phyloP scores from a whole-genome alignment of 2,329 filamentous ascomycete genomes.

The Arthrobotrys sinensis region DNA sequence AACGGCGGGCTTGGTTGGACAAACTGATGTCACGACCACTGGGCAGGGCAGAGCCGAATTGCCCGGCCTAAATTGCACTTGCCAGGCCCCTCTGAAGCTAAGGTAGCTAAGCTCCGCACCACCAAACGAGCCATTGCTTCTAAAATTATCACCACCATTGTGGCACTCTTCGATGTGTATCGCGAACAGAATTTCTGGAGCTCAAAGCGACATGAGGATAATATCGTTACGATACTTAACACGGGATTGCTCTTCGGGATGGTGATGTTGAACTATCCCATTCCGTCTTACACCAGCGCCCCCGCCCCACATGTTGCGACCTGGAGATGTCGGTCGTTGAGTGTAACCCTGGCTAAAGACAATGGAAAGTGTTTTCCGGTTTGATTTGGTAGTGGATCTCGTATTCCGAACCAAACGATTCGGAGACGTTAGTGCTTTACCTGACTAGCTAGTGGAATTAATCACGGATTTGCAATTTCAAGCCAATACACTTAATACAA shows the following conservation, averaged over 20 bases:
- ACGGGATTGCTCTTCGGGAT: conserved; percentile 28
- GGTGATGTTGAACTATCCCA: conserved; percentile 33
- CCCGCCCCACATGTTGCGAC: conserved; percentile 52
- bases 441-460: conserved; percentile 6
- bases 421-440: conserved; percentile 7
- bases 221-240: conserved; percentile 30
- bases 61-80: conserved; percentile 45
- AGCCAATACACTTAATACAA: conserved; percentile 31
- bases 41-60: conserved; percentile 57
- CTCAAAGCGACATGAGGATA: conserved; percentile 59
- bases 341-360: conserved; percentile 53
- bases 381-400: conserved; percentile 51
- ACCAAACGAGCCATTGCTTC: conserved; percentile 54
- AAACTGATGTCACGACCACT: conserved; percentile 51
- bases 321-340: conserved; percentile 24
- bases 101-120: conserved; percentile 58
- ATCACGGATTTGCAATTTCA: conserved; percentile 20
- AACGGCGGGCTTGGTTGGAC: conserved; percentile 52
- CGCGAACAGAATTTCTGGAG: conserved; percentile 42
- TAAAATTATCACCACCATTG: conserved; percentile 60
- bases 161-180: conserved; percentile 50
- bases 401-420: conserved; percentile 54
- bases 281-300: conserved; percentile 54
- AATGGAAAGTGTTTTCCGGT: conserved; percentile 36
- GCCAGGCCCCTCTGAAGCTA: conserved; percentile 23